Conservation (phyloP, 306 rosid genomes). For the Fragaria iinumae region DNA sequence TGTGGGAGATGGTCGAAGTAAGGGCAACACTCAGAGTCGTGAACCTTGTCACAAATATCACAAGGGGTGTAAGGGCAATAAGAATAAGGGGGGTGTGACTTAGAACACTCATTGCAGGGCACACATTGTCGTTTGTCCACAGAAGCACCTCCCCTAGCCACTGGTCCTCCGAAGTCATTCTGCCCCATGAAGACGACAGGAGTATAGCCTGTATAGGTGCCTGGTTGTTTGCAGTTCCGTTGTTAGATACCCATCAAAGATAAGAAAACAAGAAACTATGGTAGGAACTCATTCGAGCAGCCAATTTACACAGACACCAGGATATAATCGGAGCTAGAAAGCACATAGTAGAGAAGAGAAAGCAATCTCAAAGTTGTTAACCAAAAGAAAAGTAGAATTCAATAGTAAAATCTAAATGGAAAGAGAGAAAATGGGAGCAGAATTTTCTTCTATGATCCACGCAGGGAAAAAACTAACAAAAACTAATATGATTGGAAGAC, state of each 20-base stretch:
- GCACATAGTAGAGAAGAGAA: too few relatives aligned
- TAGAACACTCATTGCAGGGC: background rate
- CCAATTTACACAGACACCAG: too few relatives aligned
- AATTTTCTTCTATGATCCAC: too few relatives aligned
- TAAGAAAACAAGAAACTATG: background rate
- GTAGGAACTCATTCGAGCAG: too few relatives aligned
- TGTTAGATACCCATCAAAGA: background rate
- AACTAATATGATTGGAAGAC: too few relatives aligned
- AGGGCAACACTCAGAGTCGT: background rate
- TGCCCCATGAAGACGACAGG: background rate
- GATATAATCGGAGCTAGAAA: too few relatives aligned
- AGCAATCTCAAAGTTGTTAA: too few relatives aligned
- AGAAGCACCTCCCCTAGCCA: background rate
- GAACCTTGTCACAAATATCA: background rate
- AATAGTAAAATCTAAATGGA: too few relatives aligned
- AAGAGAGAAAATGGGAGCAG: too few relatives aligned
- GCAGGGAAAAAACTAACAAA: too few relatives aligned
- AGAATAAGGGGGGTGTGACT: background rate
- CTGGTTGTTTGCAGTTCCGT: background rate
- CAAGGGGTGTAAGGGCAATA: background rate
- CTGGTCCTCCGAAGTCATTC: too few relatives aligned
- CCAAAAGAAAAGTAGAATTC: too few relatives aligned
- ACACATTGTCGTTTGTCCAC: background rate
- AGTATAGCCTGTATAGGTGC: background rate
- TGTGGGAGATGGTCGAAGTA: background rate